Evolutionary conservation across 2,329 filamentous ascomycete genomes (phyloP).

Genomic region (Aspergillus tanneri): DNA sequence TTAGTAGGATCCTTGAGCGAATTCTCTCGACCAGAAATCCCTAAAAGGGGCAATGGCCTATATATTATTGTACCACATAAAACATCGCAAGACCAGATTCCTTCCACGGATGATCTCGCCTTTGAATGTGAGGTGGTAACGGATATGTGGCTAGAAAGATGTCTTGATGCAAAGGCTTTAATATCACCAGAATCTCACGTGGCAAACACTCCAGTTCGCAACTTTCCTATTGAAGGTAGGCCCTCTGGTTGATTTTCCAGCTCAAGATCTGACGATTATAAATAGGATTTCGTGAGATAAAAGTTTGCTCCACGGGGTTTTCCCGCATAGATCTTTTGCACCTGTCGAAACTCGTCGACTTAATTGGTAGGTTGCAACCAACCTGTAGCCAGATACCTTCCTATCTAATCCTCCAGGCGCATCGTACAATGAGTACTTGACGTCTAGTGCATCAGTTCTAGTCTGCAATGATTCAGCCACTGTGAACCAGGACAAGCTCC

Average conservation of each 20-base stretch:
- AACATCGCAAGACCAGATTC: constrained; percentile 32
- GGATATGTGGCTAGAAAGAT: constrained; percentile 91
- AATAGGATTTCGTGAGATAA: constrained; percentile 64
- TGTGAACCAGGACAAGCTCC: constrained; percentile 70
- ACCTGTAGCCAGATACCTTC: neutral
- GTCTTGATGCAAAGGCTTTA: constrained; percentile 72
- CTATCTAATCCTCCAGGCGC: constrained; percentile 55
- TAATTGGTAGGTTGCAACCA: constrained; percentile 60
- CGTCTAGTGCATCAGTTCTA: constrained; percentile 69
- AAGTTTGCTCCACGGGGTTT: constrained; percentile 79
- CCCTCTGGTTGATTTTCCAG: neutral
- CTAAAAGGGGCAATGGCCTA: constrained; percentile 33
- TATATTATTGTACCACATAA: constrained; percentile 45
- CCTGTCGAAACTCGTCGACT: constrained; percentile 69
- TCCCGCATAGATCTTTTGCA: constrained; percentile 81
- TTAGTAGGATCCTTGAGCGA: constrained; percentile 36
- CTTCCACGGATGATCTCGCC: constrained; percentile 41
- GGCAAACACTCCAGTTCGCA: constrained; percentile 72
- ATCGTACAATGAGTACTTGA: constrained; percentile 75
- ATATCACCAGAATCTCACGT: constrained; percentile 68
- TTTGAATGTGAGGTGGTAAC: constrained; percentile 62
- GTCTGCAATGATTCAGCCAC: constrained; percentile 61
- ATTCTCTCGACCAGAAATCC: constrained; percentile 35
- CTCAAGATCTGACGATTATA: constrained; percentile 19
- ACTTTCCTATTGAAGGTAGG: constrained; percentile 62